A percentile compares a stretch with the other conserved stretches of the same genome.
These are phyloP conservation scores for Corrigiola litoralis DNA, from an alignment of 179 eudicot genomes.

Conservation along the genomic window DNA sequence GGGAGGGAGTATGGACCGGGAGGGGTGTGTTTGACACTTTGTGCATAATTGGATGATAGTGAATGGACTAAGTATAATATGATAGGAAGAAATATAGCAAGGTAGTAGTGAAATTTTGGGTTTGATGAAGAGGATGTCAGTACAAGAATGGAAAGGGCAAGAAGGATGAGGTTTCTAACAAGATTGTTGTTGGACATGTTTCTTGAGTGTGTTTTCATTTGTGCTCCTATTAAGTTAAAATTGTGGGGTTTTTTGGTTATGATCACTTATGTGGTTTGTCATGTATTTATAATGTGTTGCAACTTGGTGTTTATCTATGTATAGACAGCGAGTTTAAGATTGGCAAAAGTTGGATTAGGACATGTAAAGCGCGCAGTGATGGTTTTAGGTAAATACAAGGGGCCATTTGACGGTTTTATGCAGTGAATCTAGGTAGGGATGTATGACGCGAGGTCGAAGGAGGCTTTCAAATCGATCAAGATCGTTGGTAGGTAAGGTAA, in stretches of 20 bases:
- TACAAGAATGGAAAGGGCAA: conserved; percentile 12
- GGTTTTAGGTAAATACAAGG: conserved; percentile 16
- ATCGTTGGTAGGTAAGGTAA: neutral
- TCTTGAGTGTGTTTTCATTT: conserved; percentile 17
- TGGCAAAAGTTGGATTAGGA: neutral
- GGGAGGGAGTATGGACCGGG: conserved; percentile 36
- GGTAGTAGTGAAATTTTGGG: neutral
- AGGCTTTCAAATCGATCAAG: neutral
- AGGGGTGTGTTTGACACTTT: conserved; percentile 20
- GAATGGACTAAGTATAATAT: conserved; percentile 15
- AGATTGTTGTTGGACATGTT: conserved; percentile 10
- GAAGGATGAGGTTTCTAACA: conserved; percentile 17
- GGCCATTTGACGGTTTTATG: conserved; percentile 19
- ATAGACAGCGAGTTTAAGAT: neutral
- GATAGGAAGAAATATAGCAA: conserved; percentile 17
- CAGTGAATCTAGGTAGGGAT: conserved; percentile 16
- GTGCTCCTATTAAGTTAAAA: too few relatives aligned
- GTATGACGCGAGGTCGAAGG: neutral
- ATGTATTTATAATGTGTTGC: neutral
- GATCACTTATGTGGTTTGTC: neutral
- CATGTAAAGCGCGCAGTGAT: neutral
- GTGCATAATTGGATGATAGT: neutral
- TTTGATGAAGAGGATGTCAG: conserved; percentile 7
- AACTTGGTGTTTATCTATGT: neutral
- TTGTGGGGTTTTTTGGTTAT: neutral